Evolutionary conservation across 106 monocot genomes (phyloP).

Genomic region (Acorus calamus): DNA sequence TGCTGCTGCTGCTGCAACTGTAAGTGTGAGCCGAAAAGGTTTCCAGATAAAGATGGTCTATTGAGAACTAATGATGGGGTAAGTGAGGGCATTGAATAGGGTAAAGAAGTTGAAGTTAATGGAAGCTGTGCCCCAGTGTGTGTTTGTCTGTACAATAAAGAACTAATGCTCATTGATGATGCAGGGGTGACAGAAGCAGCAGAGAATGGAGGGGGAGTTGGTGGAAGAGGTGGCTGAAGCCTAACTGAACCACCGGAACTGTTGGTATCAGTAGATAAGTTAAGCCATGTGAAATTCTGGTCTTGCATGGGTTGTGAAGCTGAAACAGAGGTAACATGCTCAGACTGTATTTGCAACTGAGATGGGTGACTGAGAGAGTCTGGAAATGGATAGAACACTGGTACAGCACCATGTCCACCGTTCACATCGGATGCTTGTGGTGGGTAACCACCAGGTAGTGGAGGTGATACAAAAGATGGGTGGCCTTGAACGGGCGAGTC

Average conservation of each 20-base stretch:
- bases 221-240: slow-evolving; percentile 61
- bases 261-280: slow-evolving; percentile 30
- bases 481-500: slow-evolving; percentile 25
- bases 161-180: slow-evolving; percentile 25
- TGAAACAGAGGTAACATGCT: slow-evolving; percentile 25
- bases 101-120: slow-evolving; percentile 24
- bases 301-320: slow-evolving; percentile 35
- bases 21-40: slow-evolving; percentile 31
- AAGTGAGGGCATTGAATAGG: slow-evolving; percentile 41
- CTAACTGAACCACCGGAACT: slow-evolving; percentile 29
- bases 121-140: slow-evolving; percentile 15
- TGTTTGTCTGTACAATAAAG: slow-evolving; percentile 25
- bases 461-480: slow-evolving; percentile 30
- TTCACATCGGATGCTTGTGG: slow-evolving; percentile 36
- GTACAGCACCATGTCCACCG: slow-evolving; percentile 17
- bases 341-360: slow-evolving; percentile 43
- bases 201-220: slow-evolving; percentile 59
- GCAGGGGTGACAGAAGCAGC: slow-evolving; percentile 31
- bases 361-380: neutral
- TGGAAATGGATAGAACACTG: slow-evolving; percentile 28
- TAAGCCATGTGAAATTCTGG: slow-evolving; percentile 36
- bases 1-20: slow-evolving; percentile 34
- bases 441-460: slow-evolving; percentile 60
- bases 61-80: slow-evolving; percentile 28
- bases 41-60: slow-evolving; percentile 35